A percentile compares a stretch with the other conserved stretches of the same genome.
Evolutionary conservation across 345 rosid species (phyloP).

Genomic region (Boechera divaricarpa): DNA sequence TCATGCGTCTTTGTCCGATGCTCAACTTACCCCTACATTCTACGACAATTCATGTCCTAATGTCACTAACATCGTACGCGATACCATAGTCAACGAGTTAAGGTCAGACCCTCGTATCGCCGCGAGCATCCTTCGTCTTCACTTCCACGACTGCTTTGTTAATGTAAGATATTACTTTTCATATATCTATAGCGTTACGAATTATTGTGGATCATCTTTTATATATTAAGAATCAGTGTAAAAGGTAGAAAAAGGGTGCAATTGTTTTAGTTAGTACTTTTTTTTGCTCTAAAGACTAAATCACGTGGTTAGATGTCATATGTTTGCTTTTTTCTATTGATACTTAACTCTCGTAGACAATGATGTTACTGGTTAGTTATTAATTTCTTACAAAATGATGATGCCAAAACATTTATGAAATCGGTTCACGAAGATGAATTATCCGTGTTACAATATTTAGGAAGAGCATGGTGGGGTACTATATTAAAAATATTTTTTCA

Average conservation of each 20-base stretch:
- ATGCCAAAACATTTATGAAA: slow-evolving; percentile 12
- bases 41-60: slow-evolving; percentile 59
- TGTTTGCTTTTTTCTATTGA: background rate
- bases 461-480: slow-evolving; percentile 6
- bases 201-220: background rate
- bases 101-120: slow-evolving; percentile 57
- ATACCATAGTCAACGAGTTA: slow-evolving; percentile 51
- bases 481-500: background rate
- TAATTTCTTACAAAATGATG: background rate
- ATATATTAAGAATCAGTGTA: background rate
- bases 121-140: slow-evolving; percentile 65
- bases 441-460: background rate
- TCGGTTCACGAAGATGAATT: background rate
- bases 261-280: background rate
- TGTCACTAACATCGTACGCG: slow-evolving; percentile 54
- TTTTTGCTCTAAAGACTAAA: background rate
- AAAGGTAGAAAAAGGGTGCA: background rate
- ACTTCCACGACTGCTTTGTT: slow-evolving; percentile 73
- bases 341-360: background rate
- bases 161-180: slow-evolving; percentile 43
- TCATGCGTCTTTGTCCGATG: slow-evolving; percentile 28
- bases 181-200: background rate
- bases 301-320: slow-evolving; percentile 4
- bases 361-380: background rate
- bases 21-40: slow-evolving; percentile 56